phyloP scores from a whole-genome alignment of 2,329 filamentous ascomycete species.

The Plectosphaerella sp. region DNA sequence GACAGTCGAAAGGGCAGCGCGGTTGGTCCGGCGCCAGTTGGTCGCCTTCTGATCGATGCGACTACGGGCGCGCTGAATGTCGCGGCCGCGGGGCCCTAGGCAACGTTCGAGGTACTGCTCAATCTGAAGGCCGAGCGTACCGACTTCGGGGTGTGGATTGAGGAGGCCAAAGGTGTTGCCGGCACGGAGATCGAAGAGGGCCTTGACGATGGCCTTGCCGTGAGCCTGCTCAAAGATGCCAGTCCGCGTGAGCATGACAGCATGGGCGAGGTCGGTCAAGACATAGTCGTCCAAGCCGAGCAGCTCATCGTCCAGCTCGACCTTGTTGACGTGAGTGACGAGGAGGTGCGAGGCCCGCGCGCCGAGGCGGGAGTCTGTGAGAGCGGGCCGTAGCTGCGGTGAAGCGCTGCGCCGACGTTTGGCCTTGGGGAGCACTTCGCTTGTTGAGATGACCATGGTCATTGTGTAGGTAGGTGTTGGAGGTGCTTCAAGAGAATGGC shows the following conservation, averaged over 20 bases:
- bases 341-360: not conserved
- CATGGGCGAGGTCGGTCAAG: not conserved
- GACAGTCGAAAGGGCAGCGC: not conserved
- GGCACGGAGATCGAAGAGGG: not conserved
- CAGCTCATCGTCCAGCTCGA: conserved; percentile 1
- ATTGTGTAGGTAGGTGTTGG: too few relatives aligned
- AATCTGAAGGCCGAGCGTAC: not conserved
- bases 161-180: not conserved
- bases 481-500: too few relatives aligned
- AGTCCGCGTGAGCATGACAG: not conserved
- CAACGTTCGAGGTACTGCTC: not conserved
- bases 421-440: too few relatives aligned
- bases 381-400: too few relatives aligned
- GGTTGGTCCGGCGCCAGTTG: not conserved
- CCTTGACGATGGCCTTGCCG: not conserved
- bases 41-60: conserved; percentile 1
- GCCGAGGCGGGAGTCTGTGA: not conserved
- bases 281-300: not conserved
- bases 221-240: not conserved
- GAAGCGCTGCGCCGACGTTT: too few relatives aligned
- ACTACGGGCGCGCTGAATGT: not conserved
- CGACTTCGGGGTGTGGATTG: not conserved
- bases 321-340: not conserved
- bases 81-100: not conserved
- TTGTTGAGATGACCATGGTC: too few relatives aligned